A percentile compares a stretch with the other conserved stretches of the same genome.
Conservation (phyloP, 2,329 filamentous ascomycete genomes). For the Phaeosphaeria sp. region DNA sequence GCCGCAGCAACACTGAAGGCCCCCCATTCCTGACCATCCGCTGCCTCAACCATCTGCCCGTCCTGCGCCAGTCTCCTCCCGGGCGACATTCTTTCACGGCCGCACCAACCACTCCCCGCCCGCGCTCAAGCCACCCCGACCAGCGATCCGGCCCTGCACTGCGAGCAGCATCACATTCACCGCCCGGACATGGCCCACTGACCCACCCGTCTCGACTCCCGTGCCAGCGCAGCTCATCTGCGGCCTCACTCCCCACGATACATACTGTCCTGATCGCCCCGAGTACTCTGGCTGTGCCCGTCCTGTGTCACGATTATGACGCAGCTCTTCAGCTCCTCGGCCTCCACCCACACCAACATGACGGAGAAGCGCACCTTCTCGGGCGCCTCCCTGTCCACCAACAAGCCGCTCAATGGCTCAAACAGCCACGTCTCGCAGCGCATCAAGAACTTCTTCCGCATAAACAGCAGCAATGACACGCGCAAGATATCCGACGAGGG, state of each 20-base stretch:
- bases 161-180: slow-evolving; percentile 20
- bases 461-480: slow-evolving; percentile 62
- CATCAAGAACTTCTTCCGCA: slow-evolving; percentile 74
- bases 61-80: slow-evolving; percentile 13
- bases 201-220: slow-evolving; percentile 34
- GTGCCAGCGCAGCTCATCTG: slow-evolving; percentile 17
- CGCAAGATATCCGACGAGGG: slow-evolving; percentile 49
- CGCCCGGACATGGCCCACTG: slow-evolving; percentile 42
- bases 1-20: background rate
- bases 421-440: slow-evolving; percentile 66
- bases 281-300: slow-evolving; percentile 4
- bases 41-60: slow-evolving; percentile 4
- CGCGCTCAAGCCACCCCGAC: slow-evolving; percentile 31
- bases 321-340: slow-evolving; percentile 52
- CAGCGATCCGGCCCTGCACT: slow-evolving; percentile 19
- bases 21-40: background rate
- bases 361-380: slow-evolving; percentile 59
- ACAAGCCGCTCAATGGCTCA: slow-evolving; percentile 57
- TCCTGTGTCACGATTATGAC: slow-evolving; percentile 42
- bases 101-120: slow-evolving; percentile 15
- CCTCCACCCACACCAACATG: slow-evolving; percentile 45
- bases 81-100: slow-evolving; percentile 36
- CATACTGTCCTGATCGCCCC: slow-evolving; percentile 4
- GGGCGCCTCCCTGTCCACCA: slow-evolving; percentile 53
- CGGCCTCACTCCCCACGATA: slow-evolving; percentile 7